Percentiles rank a stretch among this genome's conserved stretches.
Evolutionary conservation across 352 stramenopile genomes (phyloP).

Genomic region (Phytophthora multivora): DNA sequence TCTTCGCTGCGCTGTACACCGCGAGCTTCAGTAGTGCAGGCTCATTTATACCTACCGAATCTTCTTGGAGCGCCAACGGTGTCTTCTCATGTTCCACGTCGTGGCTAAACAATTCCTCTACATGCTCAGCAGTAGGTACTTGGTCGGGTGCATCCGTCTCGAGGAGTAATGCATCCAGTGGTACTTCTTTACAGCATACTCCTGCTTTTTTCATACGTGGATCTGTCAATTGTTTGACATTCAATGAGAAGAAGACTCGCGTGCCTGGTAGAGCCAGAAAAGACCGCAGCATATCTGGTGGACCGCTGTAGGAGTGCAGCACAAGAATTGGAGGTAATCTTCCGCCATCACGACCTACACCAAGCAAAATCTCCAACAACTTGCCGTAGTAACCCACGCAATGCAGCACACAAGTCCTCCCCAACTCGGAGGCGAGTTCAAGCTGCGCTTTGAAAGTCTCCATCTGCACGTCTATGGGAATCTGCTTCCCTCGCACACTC

Average conservation of each 20-base stretch:
- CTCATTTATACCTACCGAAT: conserved; percentile 47
- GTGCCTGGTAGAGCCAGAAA: conserved; percentile 51
- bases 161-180: conserved; percentile 55
- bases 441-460: conserved; percentile 59
- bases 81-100: neutral
- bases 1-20: conserved; percentile 42
- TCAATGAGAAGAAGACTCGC: conserved; percentile 77
- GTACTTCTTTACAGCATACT: conserved; percentile 45
- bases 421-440: conserved; percentile 49
- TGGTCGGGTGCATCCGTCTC: conserved; percentile 84
- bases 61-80: conserved; percentile 25
- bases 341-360: conserved; percentile 4
- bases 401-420: conserved; percentile 68
- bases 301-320: conserved; percentile 71
- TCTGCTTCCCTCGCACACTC: conserved; percentile 49
- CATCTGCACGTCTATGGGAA: conserved; percentile 54
- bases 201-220: conserved; percentile 42
- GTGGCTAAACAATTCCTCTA: conserved; percentile 16
- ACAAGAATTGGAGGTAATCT: conserved; percentile 56
- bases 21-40: conserved; percentile 58
- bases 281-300: conserved; percentile 54
- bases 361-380: conserved; percentile 59
- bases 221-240: conserved; percentile 66
- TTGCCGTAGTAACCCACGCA: conserved; percentile 78
- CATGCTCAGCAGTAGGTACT: conserved; percentile 30